Evolutionary conservation across 768 basidiomycete genomes (phyloP).

Genomic region (Lyophyllum atratum): DNA sequence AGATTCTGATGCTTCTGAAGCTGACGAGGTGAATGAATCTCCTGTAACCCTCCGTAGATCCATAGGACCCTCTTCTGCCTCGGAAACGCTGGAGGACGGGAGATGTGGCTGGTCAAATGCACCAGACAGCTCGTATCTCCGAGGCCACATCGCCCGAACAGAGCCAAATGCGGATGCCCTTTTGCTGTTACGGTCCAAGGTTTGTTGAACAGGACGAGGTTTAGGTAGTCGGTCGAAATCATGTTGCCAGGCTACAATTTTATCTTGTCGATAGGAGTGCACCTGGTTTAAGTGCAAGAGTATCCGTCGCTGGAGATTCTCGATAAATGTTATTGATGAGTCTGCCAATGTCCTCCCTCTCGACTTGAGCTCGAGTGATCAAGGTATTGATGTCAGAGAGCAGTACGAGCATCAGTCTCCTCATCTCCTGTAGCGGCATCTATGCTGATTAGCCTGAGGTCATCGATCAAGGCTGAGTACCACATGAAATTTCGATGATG

Average conservation of each 20-base stretch:
- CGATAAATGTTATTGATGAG: constrained; percentile 81
- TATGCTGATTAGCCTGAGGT: constrained; percentile 73
- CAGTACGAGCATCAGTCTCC: constrained; percentile 62
- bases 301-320: constrained; percentile 80
- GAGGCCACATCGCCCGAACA: constrained; percentile 72
- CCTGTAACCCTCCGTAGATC: constrained; percentile 50
- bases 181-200: constrained; percentile 50
- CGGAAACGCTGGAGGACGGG: constrained; percentile 70
- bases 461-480: constrained; percentile 77
- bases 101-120: constrained; percentile 55
- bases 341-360: constrained; percentile 69
- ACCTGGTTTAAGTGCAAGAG: constrained; percentile 85
- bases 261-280: constrained; percentile 85
- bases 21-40: constrained; percentile 65
- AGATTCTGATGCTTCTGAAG: constrained; percentile 70
- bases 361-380: constrained; percentile 72
- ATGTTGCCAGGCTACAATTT: constrained; percentile 94
- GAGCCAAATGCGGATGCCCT: constrained; percentile 68
- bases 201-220: constrained; percentile 51
- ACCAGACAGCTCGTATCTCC: constrained; percentile 54
- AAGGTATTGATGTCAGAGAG: constrained; percentile 64
- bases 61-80: constrained; percentile 64
- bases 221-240: constrained; percentile 88
- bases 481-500: constrained; percentile 70
- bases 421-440: constrained; percentile 83